These are phyloP conservation scores for Nakazawaea peltata DNA, from an alignment of 805 yeast species.

Conservation along the genomic window DNA sequence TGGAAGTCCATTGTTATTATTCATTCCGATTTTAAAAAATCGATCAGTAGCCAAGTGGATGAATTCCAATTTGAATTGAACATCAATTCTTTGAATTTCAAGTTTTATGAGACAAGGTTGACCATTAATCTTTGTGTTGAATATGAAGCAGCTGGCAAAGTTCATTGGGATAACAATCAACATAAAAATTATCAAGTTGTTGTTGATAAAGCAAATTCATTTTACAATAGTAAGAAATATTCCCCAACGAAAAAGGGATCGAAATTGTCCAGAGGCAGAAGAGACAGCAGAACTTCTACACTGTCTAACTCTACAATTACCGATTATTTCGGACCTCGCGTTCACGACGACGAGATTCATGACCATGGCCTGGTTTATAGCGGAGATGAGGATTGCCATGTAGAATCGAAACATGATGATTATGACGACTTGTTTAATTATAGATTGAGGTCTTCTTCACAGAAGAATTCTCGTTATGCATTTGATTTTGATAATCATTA, in stretches of 20 bases:
- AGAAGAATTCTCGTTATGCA: constrained; percentile 7
- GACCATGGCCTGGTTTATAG: too few species aligned
- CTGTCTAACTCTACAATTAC: neutral
- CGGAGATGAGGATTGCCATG: constrained; percentile 8
- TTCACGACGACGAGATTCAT: neutral
- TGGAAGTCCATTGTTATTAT: constrained; percentile 42
- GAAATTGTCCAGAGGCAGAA: too few species aligned
- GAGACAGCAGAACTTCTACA: neutral
- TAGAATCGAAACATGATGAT: neutral
- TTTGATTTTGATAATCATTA: constrained; percentile 12
- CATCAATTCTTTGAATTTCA: constrained; percentile 24
- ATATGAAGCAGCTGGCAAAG: constrained; percentile 23
- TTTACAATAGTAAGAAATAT: neutral
- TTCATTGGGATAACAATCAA: constrained; percentile 34
- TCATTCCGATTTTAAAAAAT: constrained; percentile 20
- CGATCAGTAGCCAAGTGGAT: constrained; percentile 23
- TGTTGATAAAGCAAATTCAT: constrained; percentile 18
- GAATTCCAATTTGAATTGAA: constrained; percentile 44
- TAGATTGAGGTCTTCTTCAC: constrained; percentile 4
- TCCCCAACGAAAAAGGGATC: neutral
- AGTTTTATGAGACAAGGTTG: constrained; percentile 17
- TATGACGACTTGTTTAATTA: constrained; percentile 8
- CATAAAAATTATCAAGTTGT: constrained; percentile 27
- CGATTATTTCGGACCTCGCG: constrained; percentile 8
- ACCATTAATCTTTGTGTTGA: constrained; percentile 31